Percentiles rank a stretch among this genome's conserved stretches.
Conservation (phyloP, 176 grass and related monocot species). For the Cenchrus fungigraminus region DNA sequence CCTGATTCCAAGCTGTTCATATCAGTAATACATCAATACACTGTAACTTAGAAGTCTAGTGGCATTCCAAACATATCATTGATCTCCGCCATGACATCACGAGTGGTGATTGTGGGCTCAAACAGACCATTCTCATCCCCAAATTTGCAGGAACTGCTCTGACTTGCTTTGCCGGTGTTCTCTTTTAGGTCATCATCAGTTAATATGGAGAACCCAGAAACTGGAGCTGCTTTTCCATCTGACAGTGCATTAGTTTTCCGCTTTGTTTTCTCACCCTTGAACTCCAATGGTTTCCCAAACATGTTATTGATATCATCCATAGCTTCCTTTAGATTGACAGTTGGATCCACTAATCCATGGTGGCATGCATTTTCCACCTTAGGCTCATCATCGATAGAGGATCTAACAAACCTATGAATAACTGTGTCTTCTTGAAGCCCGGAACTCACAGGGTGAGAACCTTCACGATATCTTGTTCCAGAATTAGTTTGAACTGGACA, state of each 20-base stretch:
- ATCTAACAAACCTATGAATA: constrained; percentile 86
- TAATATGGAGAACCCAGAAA: constrained; percentile 70
- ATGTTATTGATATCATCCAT: constrained; percentile 94
- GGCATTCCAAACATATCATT: constrained; percentile 88
- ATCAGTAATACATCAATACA: no score
- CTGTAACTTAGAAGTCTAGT: constrained; percentile 66
- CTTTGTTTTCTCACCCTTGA: constrained; percentile 59
- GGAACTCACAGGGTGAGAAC: constrained; percentile 41
- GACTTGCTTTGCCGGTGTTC: constrained; percentile 33
- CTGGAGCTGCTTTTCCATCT: constrained; percentile 47
- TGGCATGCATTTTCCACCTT: constrained; percentile 94
- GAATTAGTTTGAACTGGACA: constrained; percentile 30
- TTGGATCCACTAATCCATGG: constrained; percentile 86
- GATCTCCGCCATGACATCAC: constrained; percentile 81
- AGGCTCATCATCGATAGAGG: constrained; percentile 68
- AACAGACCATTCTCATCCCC: constrained; percentile 59
- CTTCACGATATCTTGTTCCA: constrained; percentile 19
- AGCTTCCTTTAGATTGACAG: constrained; percentile 84
- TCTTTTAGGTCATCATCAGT: constrained; percentile 61
- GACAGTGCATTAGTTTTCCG: constrained; percentile 37
- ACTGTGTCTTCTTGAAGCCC: constrained; percentile 68
- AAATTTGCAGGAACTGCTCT: constrained; percentile 43
- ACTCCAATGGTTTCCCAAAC: constrained; percentile 86
- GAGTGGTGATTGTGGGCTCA: constrained; percentile 88
- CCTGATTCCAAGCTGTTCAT: no score